phyloP scores from a whole-genome alignment of 768 basidiomycete species.

The Auricularia heimuer region DNA sequence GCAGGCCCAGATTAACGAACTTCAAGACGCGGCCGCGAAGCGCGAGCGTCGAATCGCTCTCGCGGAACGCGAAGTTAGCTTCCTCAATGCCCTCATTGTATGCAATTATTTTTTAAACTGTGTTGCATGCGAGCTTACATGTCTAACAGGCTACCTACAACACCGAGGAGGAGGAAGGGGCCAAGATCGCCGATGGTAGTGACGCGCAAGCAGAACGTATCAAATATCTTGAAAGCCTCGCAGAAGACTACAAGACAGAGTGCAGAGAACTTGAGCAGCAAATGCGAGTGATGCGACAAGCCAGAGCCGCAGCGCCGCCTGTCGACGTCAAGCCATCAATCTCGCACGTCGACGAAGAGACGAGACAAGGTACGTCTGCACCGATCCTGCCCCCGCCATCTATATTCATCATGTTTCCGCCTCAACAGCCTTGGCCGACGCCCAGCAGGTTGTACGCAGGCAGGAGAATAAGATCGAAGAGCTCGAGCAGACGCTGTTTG shows the following conservation, averaged over 20 bases:
- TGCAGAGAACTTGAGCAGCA: conserved; percentile 38
- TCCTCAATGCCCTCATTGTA: conserved; percentile 57
- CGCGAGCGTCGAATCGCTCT: conserved; percentile 32
- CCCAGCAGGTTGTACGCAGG: conserved; percentile 24
- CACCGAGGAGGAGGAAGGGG: conserved; percentile 39
- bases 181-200: conserved; percentile 19
- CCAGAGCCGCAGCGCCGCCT: neutral
- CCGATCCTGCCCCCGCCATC: neutral
- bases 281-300: conserved; percentile 17
- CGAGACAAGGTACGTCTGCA: neutral
- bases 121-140: neutral
- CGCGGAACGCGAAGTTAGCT: conserved; percentile 54
- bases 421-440: conserved; percentile 35
- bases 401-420: neutral
- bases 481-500: conserved; percentile 73
- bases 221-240: conserved; percentile 43
- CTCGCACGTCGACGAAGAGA: neutral
- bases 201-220: conserved; percentile 33
- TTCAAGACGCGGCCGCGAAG: conserved; percentile 31
- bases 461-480: conserved; percentile 49
- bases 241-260: conserved; percentile 42
- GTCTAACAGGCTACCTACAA: conserved; percentile 47
- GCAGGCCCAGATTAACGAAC: conserved; percentile 26
- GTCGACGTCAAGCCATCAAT: neutral
- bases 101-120: conserved; percentile 16